Evolutionary conservation across 2,329 filamentous ascomycete genomes (phyloP), one percentile per base, ranked within the genome.

Genomic region (Cercospora janseana): DNA sequence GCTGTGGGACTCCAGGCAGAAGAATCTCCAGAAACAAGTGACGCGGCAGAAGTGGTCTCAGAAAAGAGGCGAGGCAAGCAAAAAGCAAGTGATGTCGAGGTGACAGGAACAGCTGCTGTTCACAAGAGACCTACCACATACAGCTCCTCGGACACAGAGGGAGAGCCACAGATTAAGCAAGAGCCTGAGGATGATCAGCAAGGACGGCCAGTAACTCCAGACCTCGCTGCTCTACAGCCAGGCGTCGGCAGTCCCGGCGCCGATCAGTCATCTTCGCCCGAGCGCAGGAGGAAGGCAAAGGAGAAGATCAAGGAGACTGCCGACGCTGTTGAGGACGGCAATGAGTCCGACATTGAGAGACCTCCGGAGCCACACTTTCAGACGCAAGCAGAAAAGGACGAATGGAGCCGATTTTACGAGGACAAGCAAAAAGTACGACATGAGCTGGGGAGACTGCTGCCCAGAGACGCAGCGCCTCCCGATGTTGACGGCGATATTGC

Each of bases 371-470:
- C 73, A 1, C 68, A 71, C 16, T 67, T 78, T 28, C 75, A 79
- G 54, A 80, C 77, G 1, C 72, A 76, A 46, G 75, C 79, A 60
- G 78, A 80, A 50, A 67, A 66, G 32, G 70, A 71, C 32, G 77
- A 80, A 60, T 77, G 73, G 66, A 68, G 71, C 20, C 74, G 77
- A 13, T 70, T 73, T 49, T 66, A 75, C 29, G 63, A 70, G 10
- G 75, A 78, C 49, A 66, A 76, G 31, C 64, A 63, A n/a, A 67
- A 72, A 27, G 68, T 79, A 20, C 64, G 70, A 21, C 64, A 71
- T 24, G 77, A 80, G 56, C 67, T 79, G 4, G 75, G 74, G 50
- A 67, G 61, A 35, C 64, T 58, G 8, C 32, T 69, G n/a, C 43
- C 68, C 56, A 49, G 63, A 24, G 44, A 63, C 35, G 51, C 59